Conservation (phyloP, 2,329 filamentous ascomycete genomes). For the Ophiostoma ips region DNA sequence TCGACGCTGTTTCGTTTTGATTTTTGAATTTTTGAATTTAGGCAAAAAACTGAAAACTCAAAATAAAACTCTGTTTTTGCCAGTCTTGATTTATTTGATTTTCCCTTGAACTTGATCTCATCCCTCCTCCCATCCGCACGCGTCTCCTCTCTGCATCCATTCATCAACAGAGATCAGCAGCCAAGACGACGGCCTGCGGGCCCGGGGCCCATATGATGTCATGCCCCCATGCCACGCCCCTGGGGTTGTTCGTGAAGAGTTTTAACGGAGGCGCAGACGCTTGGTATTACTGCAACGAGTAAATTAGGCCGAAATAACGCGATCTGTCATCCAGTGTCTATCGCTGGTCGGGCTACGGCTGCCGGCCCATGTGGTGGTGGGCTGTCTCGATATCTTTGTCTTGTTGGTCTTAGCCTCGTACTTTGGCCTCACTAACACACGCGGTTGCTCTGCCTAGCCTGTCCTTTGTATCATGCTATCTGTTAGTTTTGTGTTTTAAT, state of each 20-base stretch:
- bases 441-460: not conserved
- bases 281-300: slow-evolving; percentile 4
- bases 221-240: not conserved
- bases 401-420: too few species aligned
- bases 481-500: not conserved
- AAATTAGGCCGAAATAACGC: slow-evolving; percentile 2
- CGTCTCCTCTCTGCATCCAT: too few species aligned
- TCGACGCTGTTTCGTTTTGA: too few species aligned
- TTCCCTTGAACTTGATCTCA: too few species aligned
- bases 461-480: not conserved
- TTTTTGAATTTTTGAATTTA: too few species aligned
- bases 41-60: too few species aligned
- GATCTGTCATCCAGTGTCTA: not conserved
- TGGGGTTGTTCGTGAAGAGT: not conserved
- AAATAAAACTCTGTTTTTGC: too few species aligned
- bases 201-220: not conserved
- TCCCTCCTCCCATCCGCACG: too few species aligned
- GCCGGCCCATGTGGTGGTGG: too few species aligned
- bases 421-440: too few species aligned
- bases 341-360: too few species aligned
- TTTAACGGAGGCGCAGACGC: slow-evolving; percentile 1
- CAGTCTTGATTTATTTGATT: too few species aligned
- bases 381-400: not conserved
- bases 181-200: not conserved
- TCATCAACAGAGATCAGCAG: not conserved